These are phyloP conservation scores for Apiotrichum sp. DNA, from an alignment of 1,284 basidiomycete genomes.

Conservation along the genomic window DNA sequence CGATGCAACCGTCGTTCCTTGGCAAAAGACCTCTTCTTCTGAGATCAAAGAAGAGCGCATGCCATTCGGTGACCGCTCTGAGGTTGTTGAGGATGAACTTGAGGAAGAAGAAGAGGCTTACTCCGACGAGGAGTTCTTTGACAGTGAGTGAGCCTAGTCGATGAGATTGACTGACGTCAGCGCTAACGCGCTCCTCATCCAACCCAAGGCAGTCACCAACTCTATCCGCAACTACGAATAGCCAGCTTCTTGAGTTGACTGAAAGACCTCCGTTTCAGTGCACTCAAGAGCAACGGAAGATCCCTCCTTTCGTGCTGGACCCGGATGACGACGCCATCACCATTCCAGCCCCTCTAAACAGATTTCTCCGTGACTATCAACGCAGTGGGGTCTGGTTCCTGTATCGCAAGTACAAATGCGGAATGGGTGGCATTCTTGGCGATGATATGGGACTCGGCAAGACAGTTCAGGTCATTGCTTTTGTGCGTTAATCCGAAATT, in stretches of 20 bases:
- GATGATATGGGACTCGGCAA: conserved; percentile 54
- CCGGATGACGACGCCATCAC: conserved; percentile 18
- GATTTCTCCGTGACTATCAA: conserved; percentile 51
- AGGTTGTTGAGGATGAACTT: conserved; percentile 26
- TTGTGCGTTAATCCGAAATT: conserved; percentile 21
- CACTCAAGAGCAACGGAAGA: conserved; percentile 13
- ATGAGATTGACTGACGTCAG: background rate
- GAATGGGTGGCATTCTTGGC: conserved; percentile 48
- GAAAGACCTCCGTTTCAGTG: conserved; percentile 24
- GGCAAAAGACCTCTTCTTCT: background rate
- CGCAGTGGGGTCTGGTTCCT: conserved; percentile 49
- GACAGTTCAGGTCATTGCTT: conserved; percentile 41
- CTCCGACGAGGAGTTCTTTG: conserved; percentile 5
- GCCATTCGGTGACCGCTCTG: conserved; percentile 10
- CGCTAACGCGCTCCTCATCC: background rate
- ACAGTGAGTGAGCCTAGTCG: background rate
- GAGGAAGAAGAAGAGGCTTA: background rate
- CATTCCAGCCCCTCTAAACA: conserved; percentile 49
- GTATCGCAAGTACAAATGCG: conserved; percentile 45
- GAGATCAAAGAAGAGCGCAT: background rate
- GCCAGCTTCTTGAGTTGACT: background rate
- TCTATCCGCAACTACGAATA: conserved; percentile 3
- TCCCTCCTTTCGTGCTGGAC: conserved; percentile 26
- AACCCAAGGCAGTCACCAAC: background rate
- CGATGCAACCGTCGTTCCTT: background rate